These are phyloP conservation scores for Botrytis porri DNA, from an alignment of 2,329 filamentous ascomycete genomes.

Conservation along the genomic window DNA sequence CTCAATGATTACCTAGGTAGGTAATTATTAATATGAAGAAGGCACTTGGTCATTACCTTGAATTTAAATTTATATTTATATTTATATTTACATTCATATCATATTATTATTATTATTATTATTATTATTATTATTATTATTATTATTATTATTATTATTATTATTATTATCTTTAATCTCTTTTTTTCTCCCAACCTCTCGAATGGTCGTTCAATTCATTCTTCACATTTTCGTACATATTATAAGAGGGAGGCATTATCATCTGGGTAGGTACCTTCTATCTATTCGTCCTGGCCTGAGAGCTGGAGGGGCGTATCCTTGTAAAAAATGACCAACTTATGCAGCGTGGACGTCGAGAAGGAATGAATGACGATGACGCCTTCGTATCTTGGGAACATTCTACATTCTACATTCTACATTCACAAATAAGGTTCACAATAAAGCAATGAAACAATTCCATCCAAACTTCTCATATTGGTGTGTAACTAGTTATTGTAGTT, in stretches of 20 bases:
- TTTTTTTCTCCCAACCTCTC: not conserved
- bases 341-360: not conserved
- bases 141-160: too few species aligned
- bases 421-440: not conserved
- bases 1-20: not conserved
- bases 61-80: not conserved
- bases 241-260: not conserved
- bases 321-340: not conserved
- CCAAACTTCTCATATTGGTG: not conserved
- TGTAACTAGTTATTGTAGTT: not conserved
- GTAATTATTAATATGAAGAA: too few species aligned
- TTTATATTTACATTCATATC: not conserved
- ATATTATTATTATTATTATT: too few species aligned
- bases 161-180: not conserved
- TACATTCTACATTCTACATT: not conserved
- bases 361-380: not conserved
- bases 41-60: not conserved
- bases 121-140: not conserved
- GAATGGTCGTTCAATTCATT: not conserved
- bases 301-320: not conserved
- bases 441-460: not conserved
- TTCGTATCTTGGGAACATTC: not conserved
- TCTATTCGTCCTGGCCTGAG: not conserved
- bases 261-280: not conserved
- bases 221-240: not conserved